A percentile compares a stretch with the other conserved stretches of the same genome.
phyloP scores from a whole-genome alignment of 768 basidiomycete genomes.

The Phallus indusiatus region DNA sequence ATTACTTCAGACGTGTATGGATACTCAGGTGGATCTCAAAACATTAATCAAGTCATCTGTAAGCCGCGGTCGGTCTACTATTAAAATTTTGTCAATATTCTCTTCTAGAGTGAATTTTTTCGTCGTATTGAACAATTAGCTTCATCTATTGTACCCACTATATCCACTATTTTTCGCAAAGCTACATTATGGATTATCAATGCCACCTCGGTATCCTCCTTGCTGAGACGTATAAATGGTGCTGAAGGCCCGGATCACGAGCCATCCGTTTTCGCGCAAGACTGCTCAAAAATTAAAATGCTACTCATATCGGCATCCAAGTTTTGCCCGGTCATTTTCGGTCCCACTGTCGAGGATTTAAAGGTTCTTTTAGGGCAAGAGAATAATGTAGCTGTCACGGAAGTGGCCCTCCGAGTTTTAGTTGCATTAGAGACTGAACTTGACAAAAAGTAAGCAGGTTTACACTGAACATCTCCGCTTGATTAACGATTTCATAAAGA shows the following conservation, averaged over 20 bases:
- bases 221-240: slow-evolving; percentile 51
- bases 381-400: slow-evolving; percentile 40
- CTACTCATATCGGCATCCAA: slow-evolving; percentile 62
- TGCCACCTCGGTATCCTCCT: slow-evolving; percentile 72
- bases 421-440: slow-evolving; percentile 58
- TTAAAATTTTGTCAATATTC: background rate
- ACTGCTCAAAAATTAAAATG: slow-evolving; percentile 35
- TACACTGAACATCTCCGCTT: background rate
- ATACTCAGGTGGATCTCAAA: slow-evolving; percentile 77
- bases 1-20: slow-evolving; percentile 70
- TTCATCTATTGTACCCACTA: slow-evolving; percentile 51
- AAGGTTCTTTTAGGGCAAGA: slow-evolving; percentile 63
- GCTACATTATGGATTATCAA: slow-evolving; percentile 69
- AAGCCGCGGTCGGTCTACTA: slow-evolving; percentile 15
- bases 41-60: slow-evolving; percentile 71
- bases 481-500: slow-evolving; percentile 33
- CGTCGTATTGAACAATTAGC: slow-evolving; percentile 67
- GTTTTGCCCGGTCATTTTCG: slow-evolving; percentile 62
- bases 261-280: slow-evolving; percentile 23
- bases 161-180: slow-evolving; percentile 60
- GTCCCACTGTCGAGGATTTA: slow-evolving; percentile 67
- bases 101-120: slow-evolving; percentile 61
- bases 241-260: slow-evolving; percentile 30
- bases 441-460: slow-evolving; percentile 54
- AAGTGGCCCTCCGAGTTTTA: slow-evolving; percentile 68